Conservation (phyloP, 2,329 filamentous ascomycete genomes). For the Gyromitra esculenta region DNA sequence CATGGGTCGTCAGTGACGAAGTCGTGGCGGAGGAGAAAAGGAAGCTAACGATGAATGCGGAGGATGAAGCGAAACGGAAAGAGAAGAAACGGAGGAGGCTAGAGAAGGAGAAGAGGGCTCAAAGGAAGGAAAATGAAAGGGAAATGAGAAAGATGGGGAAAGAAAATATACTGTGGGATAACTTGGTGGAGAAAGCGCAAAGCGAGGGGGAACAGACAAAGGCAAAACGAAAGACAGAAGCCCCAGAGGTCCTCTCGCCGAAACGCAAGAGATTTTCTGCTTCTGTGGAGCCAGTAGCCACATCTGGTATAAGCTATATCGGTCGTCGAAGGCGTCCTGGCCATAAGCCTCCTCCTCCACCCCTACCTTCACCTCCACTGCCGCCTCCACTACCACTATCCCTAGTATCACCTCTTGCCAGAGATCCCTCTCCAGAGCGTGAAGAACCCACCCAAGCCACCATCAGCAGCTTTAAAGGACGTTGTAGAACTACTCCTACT, state of each 20-base stretch:
- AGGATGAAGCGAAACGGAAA: slow-evolving; percentile 30
- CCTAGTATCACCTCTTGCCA: not conserved
- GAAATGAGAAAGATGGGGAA: slow-evolving; percentile 55
- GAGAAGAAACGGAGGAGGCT: slow-evolving; percentile 42
- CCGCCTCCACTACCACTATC: not conserved
- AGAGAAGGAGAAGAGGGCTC: slow-evolving; percentile 54
- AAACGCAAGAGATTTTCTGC: not conserved
- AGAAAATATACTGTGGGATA: slow-evolving; percentile 56
- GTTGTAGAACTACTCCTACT: slow-evolving; percentile 8
- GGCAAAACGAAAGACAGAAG: slow-evolving; percentile 23
- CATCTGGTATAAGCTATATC: slow-evolving; percentile 15
- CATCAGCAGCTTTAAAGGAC: slow-evolving; percentile 19
- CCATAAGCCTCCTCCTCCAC: slow-evolving; percentile 7
- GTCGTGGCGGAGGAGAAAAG: slow-evolving; percentile 29
- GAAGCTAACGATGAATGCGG: slow-evolving; percentile 5
- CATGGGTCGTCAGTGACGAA: slow-evolving; percentile 64
- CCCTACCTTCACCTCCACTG: not conserved
- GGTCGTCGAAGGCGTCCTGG: slow-evolving; percentile 32
- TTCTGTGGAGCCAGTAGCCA: not conserved
- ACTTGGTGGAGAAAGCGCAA: slow-evolving; percentile 54
- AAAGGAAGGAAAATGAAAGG: slow-evolving; percentile 55
- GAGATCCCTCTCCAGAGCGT: not conserved
- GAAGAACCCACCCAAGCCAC: slow-evolving; percentile 5
- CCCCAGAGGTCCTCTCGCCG: not conserved
- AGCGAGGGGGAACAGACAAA: slow-evolving; percentile 38